Base-by-base conservation (phyloP, 495 filamentous ascomycete species). In the Podospora comata region DNA sequence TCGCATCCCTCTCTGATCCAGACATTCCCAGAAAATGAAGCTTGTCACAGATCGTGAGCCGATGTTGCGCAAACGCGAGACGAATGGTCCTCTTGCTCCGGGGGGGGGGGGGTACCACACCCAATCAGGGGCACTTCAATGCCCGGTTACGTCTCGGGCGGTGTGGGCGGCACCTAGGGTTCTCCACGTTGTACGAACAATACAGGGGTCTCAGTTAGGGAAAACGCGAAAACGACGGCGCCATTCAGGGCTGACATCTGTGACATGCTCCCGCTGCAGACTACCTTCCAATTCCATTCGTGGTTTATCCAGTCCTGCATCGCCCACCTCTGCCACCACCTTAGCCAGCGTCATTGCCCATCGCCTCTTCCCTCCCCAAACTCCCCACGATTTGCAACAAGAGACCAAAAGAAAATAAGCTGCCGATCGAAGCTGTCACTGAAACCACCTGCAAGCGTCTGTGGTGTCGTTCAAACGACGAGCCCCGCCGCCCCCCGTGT, bases 221-320 rank as follows among this genome's bases (percentile, higher is more conserved):
- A 30, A 57, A 26, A 56, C 39, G 19, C 39, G 23, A 56, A 54
- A 65, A 65, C 23, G 62, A 54, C 62, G 44, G 44, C 34, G 44
- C 20, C 62, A 56, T 65, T 30, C 48, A 65, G 54, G 48, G 64
- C 64, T 65, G 64, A 57, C 64, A 28, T 56, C 64, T 57, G 48
- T 23, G 54, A 65, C 64, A 56, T 65, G 11, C 19, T 34, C 26
- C 27, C 27, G 26, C 27, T 28, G 23, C 26, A 0, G 18, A 54
- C 34, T 61, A 18, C 32, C 18, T 32, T 32, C 34, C 30, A 28
- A 63, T 32, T 63, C 32, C 61, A 34, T 28, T 28, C 27, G 18
- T 19, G 30, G 19, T 48, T 32, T 32, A 63, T 48, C 61, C 16
- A 23, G 28, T 13, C 61, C 61, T 32, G 61, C 19, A 16, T 32